phyloP scores from a whole-genome alignment of 306 rosid species.

The Potentilla sterilis region DNA sequence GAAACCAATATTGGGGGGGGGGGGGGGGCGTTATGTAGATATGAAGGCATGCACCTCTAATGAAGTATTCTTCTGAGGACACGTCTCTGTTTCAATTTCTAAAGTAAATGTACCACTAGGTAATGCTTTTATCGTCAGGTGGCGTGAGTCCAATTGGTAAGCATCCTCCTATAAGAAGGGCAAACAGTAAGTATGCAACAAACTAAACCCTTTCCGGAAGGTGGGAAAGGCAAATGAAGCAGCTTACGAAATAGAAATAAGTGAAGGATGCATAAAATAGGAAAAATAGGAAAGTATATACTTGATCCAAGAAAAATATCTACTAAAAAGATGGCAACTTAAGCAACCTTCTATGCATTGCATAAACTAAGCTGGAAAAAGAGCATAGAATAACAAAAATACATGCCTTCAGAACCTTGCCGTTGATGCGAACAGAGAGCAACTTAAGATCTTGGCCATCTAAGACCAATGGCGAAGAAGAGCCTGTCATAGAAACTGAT shows the following conservation, averaged over 20 bases:
- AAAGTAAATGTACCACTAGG: constrained; percentile 69
- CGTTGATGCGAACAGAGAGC: constrained; percentile 60
- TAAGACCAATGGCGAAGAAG: constrained; percentile 66
- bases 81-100: constrained; percentile 72
- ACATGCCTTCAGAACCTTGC: constrained; percentile 69
- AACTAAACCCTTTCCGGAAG: background rate
- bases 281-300: background rate
- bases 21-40: too few relatives aligned
- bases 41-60: constrained; percentile 56
- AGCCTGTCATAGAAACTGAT: constrained; percentile 48
- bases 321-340: background rate
- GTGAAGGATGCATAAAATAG: background rate
- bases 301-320: background rate
- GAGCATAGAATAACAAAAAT: background rate
- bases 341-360: background rate
- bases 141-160: constrained; percentile 63
- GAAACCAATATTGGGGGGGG: background rate
- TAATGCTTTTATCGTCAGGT: constrained; percentile 63
- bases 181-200: constrained; percentile 15
- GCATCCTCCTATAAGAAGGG: constrained; percentile 57
- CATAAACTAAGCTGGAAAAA: background rate
- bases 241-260: background rate
- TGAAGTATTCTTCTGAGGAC: constrained; percentile 87
- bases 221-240: background rate
- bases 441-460: constrained; percentile 71